These are phyloP conservation scores for Sclerotinia minor DNA, from an alignment of 2,329 filamentous ascomycete genomes.

Conservation along the genomic window DNA sequence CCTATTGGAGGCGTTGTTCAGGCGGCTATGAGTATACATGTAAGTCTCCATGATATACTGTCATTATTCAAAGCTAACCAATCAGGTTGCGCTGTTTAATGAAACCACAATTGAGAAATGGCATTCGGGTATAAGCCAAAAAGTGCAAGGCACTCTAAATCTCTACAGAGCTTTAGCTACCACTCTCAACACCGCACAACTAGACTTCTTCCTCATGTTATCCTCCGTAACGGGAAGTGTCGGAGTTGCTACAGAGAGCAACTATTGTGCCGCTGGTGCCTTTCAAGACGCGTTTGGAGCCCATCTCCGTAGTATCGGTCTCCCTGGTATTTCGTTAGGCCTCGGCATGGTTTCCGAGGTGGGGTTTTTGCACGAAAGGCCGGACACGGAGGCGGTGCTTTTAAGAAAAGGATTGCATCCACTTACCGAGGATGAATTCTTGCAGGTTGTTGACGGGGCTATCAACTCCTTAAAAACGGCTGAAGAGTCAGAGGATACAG, in stretches of 20 bases:
- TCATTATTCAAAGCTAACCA: not conserved
- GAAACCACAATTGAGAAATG: slow-evolving; percentile 19
- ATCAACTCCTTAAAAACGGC: slow-evolving; percentile 2
- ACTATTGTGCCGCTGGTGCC: slow-evolving; percentile 44
- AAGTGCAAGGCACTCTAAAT: slow-evolving; percentile 34
- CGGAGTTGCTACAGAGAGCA: slow-evolving; percentile 41
- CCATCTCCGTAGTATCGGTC: slow-evolving; percentile 35
- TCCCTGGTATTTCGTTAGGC: slow-evolving; percentile 35
- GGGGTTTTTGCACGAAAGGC: slow-evolving; percentile 43
- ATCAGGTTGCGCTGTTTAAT: slow-evolving; percentile 15
- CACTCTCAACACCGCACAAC: not conserved
- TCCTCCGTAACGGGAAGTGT: slow-evolving; percentile 39
- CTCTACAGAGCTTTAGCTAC: slow-evolving; percentile 25
- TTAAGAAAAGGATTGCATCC: slow-evolving; percentile 43
- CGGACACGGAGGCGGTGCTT: slow-evolving; percentile 43
- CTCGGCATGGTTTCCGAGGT: slow-evolving; percentile 44
- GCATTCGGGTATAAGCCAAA: slow-evolving; percentile 38
- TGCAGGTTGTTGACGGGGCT: slow-evolving; percentile 25
- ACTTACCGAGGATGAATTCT: slow-evolving; percentile 35
- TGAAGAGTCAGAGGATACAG: not conserved
- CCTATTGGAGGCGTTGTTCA: slow-evolving; percentile 30
- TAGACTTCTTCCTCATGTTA: slow-evolving; percentile 43
- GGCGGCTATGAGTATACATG: slow-evolving; percentile 17
- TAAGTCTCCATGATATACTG: not conserved
- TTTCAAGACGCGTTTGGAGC: slow-evolving; percentile 43